Evolutionary conservation across 1,284 basidiomycete species (phyloP).

Genomic region (Naganishia cerealis): DNA sequence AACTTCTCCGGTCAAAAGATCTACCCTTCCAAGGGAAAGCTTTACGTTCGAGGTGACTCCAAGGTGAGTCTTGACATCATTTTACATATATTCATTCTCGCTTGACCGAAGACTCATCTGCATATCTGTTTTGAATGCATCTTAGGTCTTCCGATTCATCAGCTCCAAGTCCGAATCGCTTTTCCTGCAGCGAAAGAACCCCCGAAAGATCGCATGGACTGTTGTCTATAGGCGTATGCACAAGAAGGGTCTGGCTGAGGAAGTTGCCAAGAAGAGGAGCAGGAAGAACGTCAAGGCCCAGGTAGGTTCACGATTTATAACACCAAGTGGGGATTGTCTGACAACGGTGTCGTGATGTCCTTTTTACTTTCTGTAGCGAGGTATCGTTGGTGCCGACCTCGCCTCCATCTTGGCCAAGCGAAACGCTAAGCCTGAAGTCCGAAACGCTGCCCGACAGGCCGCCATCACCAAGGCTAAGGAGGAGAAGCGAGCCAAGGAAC

Average conservation of each 20-base stretch:
- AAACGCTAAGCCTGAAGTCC: slow-evolving; percentile 83
- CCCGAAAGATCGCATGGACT: slow-evolving; percentile 99
- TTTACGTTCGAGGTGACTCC: slow-evolving; percentile 93
- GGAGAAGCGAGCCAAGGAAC: slow-evolving; percentile 94
- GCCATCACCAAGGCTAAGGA: slow-evolving; percentile 90
- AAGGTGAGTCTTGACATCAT: slow-evolving; percentile 64
- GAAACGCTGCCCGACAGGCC: slow-evolving; percentile 74
- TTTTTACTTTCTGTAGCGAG: slow-evolving; percentile 64
- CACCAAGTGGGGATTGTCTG: neutral
- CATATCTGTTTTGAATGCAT: neutral
- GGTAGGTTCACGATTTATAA: slow-evolving; percentile 40
- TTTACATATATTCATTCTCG: neutral
- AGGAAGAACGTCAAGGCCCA: slow-evolving; percentile 93
- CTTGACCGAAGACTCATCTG: neutral
- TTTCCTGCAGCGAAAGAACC: slow-evolving; percentile 99
- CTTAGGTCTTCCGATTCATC: slow-evolving; percentile 86
- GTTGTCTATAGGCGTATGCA: slow-evolving; percentile 93
- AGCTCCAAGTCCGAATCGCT: slow-evolving; percentile 89
- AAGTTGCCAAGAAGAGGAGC: slow-evolving; percentile 97
- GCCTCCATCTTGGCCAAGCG: slow-evolving; percentile 85
- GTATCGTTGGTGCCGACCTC: slow-evolving; percentile 94
- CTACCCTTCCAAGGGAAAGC: slow-evolving; percentile 92
- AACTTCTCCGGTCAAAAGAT: slow-evolving; percentile 93
- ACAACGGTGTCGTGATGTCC: neutral
- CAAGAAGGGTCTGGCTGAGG: slow-evolving; percentile 99